Conservation (phyloP, 805 yeast genomes). For the Diddensiella santjacobensis region DNA sequence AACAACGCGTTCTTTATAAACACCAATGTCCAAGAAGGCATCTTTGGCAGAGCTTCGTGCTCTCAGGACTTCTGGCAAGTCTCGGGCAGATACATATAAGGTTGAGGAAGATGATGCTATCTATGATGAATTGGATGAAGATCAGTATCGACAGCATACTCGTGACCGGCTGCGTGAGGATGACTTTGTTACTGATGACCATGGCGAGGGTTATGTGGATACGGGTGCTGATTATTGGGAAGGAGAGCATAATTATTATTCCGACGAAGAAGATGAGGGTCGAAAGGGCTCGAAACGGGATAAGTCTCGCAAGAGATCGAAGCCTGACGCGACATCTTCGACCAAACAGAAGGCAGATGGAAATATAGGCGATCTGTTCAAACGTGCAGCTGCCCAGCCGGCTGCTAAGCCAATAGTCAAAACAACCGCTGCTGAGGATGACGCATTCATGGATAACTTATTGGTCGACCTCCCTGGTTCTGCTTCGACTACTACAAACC, state of each 20-base stretch:
- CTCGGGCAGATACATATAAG: conserved; percentile 40
- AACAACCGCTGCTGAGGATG: conserved; percentile 33
- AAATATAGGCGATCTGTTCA: conserved; percentile 38
- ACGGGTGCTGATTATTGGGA: conserved; percentile 93
- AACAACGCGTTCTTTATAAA: too few relatives aligned
- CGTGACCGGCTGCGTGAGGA: conserved; percentile 79
- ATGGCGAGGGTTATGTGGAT: conserved; percentile 91
- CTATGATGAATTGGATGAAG: conserved; percentile 87
- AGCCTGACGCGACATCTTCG: conserved; percentile 21
- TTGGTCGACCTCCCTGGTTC: conserved; percentile 48
- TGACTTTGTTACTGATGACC: conserved; percentile 92
- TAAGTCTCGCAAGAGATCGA: conserved; percentile 26
- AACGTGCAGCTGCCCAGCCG: conserved; percentile 51
- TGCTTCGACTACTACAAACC: conserved; percentile 22
- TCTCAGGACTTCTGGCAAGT: conserved; percentile 12
- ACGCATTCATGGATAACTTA: conserved; percentile 64
- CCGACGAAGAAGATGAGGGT: conserved; percentile 26
- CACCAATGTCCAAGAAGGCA: conserved; percentile 6
- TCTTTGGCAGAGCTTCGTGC: conserved; percentile 14
- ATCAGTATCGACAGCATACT: conserved; percentile 67
- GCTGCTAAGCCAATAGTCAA: conserved; percentile 1
- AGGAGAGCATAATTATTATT: conserved; percentile 38
- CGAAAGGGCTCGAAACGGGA: conserved; percentile 26
- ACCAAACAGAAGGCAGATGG: conserved; percentile 27
- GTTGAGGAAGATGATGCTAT: conserved; percentile 54